Conservation (phyloP, 202 grass and related monocot species). For the Elaeis oleifera region DNA sequence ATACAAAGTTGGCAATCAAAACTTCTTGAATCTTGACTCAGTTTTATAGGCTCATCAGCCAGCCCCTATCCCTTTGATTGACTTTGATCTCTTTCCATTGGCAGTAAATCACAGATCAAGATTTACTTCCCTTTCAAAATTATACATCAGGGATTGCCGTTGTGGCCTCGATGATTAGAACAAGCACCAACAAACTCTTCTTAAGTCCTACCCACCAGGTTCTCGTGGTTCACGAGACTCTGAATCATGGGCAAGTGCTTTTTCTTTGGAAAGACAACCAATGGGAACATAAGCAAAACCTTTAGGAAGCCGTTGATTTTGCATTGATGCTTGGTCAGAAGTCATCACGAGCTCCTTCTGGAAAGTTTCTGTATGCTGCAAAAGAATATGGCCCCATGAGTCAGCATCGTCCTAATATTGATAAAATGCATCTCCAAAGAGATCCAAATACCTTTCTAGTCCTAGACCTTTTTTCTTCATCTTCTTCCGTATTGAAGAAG, state of each 20-base stretch:
- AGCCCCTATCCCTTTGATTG: neutral
- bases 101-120: neutral
- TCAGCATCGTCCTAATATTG: constrained; percentile 9
- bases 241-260: constrained; percentile 34
- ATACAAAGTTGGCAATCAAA: constrained; percentile 12
- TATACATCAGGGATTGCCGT: neutral
- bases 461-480: constrained; percentile 60
- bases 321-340: constrained; percentile 82
- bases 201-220: constrained; percentile 64
- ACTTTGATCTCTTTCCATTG: neutral
- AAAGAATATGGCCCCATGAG: neutral
- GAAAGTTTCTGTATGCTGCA: constrained; percentile 68
- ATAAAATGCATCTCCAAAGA: constrained; percentile 21
- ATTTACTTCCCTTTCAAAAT: neutral
- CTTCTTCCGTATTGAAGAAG: constrained; percentile 35
- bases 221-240: constrained; percentile 59
- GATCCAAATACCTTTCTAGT: constrained; percentile 43
- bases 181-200: neutral
- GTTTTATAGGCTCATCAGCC: constrained; percentile 15
- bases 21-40: neutral
- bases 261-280: constrained; percentile 87
- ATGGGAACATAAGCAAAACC: constrained; percentile 88
- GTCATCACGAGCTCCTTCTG: constrained; percentile 89
- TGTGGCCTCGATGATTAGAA: neutral
- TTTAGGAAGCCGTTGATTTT: constrained; percentile 84